Evolutionary conservation across 2,329 filamentous ascomycete species (phyloP), one percentile per base, ranked within the genome.

Genomic region (Colletotrichum acutatum): DNA sequence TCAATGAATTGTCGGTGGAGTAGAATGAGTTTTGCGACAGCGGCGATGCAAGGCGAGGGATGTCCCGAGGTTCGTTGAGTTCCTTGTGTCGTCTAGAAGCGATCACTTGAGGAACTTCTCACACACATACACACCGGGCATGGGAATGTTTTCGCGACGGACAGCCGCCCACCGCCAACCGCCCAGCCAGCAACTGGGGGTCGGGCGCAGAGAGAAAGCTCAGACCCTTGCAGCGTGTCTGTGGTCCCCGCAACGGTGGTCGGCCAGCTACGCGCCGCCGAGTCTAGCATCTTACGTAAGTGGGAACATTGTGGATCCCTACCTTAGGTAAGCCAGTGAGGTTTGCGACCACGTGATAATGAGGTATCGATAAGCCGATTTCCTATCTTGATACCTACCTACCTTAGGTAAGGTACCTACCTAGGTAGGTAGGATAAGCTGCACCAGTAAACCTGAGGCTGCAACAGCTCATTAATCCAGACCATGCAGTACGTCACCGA

Each of bases 131-230:
- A 19, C 37, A 42, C 37, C 37, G 37, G 16, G 34, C 52, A 52
- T 34, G 46, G 68, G 61, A 68, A 72, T 74, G 71, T 74, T 74
- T 74, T 74, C 71, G 62, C 71, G 71, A 74, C 71, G 52, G 63
- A 32, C 42, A 26, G 42, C 4, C 26, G 37, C 24, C 37, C 64
- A 66, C 32, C 37, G 61, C 60, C 67, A 59, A 60, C 60, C 66
- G 70, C 70, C 70, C 60, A 63, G 34, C 59, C 58, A 30, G 34
- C 52, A 52, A 24, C 61, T 28, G 61, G 49, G 28, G 53, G 19
- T 54, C 54, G 34, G 42, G n/a, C 19, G 49, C 61, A 54, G 46
- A 52, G 60, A 46, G 42, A 37, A 57, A 37, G 67, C 67, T 65
- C 67, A 42, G 67, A 70, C 67, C 71, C 71, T 57, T 57, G 49